Conservation (phyloP, 345 rosid species). For the Eucalyptus cloeziana region DNA sequence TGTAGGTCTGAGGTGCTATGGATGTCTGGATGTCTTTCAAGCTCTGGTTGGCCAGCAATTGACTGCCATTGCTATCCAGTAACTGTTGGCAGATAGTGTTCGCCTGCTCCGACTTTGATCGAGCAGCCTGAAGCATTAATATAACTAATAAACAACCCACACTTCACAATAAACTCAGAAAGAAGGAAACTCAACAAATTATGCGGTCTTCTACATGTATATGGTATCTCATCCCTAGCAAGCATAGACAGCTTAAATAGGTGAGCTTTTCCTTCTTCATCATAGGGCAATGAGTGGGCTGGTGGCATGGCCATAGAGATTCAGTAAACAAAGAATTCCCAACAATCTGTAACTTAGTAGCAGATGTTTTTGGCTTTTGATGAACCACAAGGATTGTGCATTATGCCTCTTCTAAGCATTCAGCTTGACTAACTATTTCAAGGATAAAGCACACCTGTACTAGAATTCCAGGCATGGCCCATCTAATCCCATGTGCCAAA, state of each 20-base stretch:
- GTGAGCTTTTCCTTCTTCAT: background rate
- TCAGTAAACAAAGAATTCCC: background rate
- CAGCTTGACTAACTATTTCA: background rate
- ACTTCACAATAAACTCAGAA: background rate
- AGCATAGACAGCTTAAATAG: background rate
- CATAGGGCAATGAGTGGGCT: background rate
- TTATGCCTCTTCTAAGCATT: background rate
- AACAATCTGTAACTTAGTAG: background rate
- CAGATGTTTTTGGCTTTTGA: background rate
- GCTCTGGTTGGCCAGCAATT: slow-evolving; percentile 24
- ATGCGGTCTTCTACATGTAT: background rate
- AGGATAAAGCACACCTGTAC: background rate
- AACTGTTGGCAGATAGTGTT: slow-evolving; percentile 36
- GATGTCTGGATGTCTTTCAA: slow-evolving; percentile 30
- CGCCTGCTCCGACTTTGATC: slow-evolving; percentile 41
- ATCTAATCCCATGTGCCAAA: background rate
- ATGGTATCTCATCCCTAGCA: background rate
- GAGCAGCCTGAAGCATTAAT: slow-evolving; percentile 29
- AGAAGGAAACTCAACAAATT: background rate
- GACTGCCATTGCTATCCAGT: slow-evolving; percentile 14
- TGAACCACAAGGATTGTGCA: background rate
- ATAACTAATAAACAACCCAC: background rate
- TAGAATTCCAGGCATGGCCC: background rate
- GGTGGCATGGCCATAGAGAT: background rate
- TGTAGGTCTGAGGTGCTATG: slow-evolving; percentile 25